These are phyloP conservation scores for Ophiocordyceps polyrhachis-furcata DNA, from an alignment of 2,329 filamentous ascomycete species.

Conservation along the genomic window DNA sequence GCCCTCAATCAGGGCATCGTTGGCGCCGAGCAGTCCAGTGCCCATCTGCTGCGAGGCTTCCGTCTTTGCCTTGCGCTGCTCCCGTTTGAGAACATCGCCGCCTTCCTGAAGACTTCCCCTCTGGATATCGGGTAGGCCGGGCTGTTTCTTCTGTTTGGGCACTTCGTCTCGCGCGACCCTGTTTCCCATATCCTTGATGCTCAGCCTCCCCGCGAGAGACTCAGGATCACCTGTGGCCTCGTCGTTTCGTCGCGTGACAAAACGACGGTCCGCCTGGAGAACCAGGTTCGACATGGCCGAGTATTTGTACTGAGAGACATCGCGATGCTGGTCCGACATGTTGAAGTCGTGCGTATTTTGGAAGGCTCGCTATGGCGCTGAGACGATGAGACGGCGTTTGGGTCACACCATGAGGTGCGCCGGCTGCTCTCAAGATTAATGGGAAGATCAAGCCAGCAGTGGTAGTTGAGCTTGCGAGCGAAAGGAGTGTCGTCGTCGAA, in stretches of 20 bases:
- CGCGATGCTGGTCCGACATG: conserved; percentile 59
- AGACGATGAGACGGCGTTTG: conserved; percentile 17
- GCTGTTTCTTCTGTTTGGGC: conserved; percentile 62
- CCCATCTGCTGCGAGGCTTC: conserved; percentile 48
- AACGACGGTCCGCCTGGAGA: conserved; percentile 95
- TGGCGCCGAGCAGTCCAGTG: conserved; percentile 63
- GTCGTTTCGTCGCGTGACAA: conserved; percentile 79
- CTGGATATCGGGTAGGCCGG: conserved; percentile 50
- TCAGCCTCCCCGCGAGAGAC: conserved; percentile 85
- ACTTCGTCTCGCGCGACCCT: conserved; percentile 62
- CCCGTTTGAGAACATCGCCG: conserved; percentile 62
- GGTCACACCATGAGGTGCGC: conserved; percentile 16
- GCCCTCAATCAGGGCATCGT: conserved; percentile 76
- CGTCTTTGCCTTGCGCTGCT: conserved; percentile 74
- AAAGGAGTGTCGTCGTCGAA: background rate
- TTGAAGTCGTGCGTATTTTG: conserved; percentile 16
- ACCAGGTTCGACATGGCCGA: conserved; percentile 99
- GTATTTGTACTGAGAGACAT: conserved; percentile 97
- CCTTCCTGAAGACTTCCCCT: conserved; percentile 62
- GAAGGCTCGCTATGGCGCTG: conserved; percentile 8
- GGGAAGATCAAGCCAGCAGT: background rate
- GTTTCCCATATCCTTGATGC: conserved; percentile 85
- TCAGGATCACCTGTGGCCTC: conserved; percentile 95
- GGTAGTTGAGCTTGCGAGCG: conserved; percentile 5
- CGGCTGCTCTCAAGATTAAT: conserved; percentile 4